These are phyloP conservation scores for Pseudevernia furfuracea DNA, from an alignment of 495 filamentous ascomycete species.

Conservation along the genomic window DNA sequence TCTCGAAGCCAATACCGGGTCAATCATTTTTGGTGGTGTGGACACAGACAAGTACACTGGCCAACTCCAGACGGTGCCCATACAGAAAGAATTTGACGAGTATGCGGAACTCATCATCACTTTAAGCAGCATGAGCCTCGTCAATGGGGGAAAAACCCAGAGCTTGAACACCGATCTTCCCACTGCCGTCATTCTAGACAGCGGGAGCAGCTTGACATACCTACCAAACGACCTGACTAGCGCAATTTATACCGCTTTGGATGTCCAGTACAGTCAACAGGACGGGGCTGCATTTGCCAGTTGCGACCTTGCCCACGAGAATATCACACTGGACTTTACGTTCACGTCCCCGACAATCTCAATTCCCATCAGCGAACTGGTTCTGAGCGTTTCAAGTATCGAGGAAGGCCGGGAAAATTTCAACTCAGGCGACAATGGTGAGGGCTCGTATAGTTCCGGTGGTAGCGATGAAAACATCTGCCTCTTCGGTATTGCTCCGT, in stretches of 20 bases:
- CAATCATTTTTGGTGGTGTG: constrained; percentile 86
- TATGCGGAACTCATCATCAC: constrained; percentile 78
- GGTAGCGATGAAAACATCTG: constrained; percentile 54
- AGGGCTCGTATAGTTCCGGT: constrained; percentile 28
- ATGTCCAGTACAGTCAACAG: constrained; percentile 53
- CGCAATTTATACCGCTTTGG: constrained; percentile 55
- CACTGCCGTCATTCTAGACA: constrained; percentile 71
- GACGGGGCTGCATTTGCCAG: constrained; percentile 50
- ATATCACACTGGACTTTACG: constrained; percentile 58
- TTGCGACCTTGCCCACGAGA: constrained; percentile 56
- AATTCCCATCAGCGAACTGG: constrained; percentile 68
- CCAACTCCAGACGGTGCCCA: constrained; percentile 63
- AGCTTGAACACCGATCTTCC: constrained; percentile 44
- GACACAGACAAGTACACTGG: constrained; percentile 74
- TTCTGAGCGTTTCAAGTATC: constrained; percentile 51
- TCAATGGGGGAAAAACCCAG: constrained; percentile 36
- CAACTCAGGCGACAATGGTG: constrained; percentile 14
- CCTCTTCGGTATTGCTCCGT: constrained; percentile 69
- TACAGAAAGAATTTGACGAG: constrained; percentile 50
- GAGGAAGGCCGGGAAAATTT: constrained; percentile 28
- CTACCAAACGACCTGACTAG: constrained; percentile 63
- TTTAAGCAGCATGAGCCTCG: constrained; percentile 54
- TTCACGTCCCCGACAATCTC: constrained; percentile 61
- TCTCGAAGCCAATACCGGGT: constrained; percentile 59
- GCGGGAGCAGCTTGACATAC: constrained; percentile 85